Evolutionary conservation across 208 protist genomes (phyloP), one percentile per base, ranked within the genome.

Genomic region (Acanthamoeba culbertsoni): DNA sequence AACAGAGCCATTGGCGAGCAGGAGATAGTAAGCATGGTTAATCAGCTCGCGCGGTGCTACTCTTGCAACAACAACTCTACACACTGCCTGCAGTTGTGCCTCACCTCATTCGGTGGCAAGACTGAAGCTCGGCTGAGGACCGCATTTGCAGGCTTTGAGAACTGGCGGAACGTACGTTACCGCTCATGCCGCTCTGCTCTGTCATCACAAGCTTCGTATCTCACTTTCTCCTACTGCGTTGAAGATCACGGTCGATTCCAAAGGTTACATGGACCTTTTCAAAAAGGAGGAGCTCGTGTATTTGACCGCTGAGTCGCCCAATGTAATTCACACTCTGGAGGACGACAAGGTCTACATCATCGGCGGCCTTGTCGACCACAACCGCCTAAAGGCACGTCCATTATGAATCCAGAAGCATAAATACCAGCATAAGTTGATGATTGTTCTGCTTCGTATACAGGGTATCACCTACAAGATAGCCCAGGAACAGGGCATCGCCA

Each of bases 311-410:
- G 97, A 98, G 20, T 97, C 96, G n/a, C 93, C 94, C 28, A 95
- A 97, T 55, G 73, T 94, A 0, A 51, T 98, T 14, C 42, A 77
- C 16, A 94, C 28, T 26, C 62, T 98, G 26, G 96, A 98, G 31
- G 77, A 45, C n/a, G 82, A 77, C 35, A 95, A 94, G 33, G 93
- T 97, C 1, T 98, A 98, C 88, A 96, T 98, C 40, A 97, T 98
- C 62, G 97, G 97, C n/a, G 97, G 96, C 7, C 79, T 98, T 0
- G 96, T 98, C 31, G 97, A 98, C 84, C 95, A 97, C 82, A 98
- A 98, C 93, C 73, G 93, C 14, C 59, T 96, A 53, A 98, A 98
- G 94, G 65, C 86, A 77, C 42, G 8, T 33, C 8, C 14, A 20
- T 55, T 55, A 8, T 18, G 48, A 18, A 18, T 18, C 12, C 48